A percentile compares a stretch with the other conserved stretches of the same genome.
Conservation (phyloP, 2,329 filamentous ascomycete species). For the Myotisia sp. region DNA sequence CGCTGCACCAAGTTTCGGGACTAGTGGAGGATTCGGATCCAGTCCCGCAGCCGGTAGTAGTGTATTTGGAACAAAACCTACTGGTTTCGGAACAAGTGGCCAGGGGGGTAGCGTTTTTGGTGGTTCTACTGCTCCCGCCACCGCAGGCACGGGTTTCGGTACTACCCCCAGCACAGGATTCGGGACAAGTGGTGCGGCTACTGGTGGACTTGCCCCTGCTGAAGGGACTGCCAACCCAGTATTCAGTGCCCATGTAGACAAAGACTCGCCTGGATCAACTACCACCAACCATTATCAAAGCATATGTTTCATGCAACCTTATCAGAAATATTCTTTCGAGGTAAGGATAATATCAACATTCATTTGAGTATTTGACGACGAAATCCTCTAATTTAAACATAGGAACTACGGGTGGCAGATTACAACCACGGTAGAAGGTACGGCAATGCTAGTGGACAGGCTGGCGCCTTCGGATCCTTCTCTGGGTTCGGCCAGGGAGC, state of each 20-base stretch:
- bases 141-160: constrained; percentile 17
- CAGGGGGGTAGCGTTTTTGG: constrained; percentile 10
- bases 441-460: constrained; percentile 67
- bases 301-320: constrained; percentile 35
- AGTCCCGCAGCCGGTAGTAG: constrained; percentile 8
- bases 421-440: constrained; percentile 75
- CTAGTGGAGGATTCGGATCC: constrained; percentile 8
- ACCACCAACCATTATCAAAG: constrained; percentile 35
- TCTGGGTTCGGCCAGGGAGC: constrained; percentile 29
- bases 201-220: constrained; percentile 25
- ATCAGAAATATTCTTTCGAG: constrained; percentile 74
- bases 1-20: constrained; percentile 4
- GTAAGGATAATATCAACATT: too few species aligned
- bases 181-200: constrained; percentile 29
- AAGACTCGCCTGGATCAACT: constrained; percentile 25
- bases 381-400: constrained; percentile 2
- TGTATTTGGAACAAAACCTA: constrained; percentile 8
- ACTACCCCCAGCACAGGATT: constrained; percentile 18
- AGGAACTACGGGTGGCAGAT: constrained; percentile 67
- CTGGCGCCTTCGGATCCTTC: constrained; percentile 65
- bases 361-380: constrained; percentile 2
- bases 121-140: constrained; percentile 8
- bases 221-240: constrained; percentile 34
- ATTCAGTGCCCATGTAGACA: constrained; percentile 33
- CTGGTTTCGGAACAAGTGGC: constrained; percentile 9